Percentiles rank a stretch among this genome's conserved stretches.
Conservation (phyloP, 306 rosid species). For the Trifolium fragiferum region DNA sequence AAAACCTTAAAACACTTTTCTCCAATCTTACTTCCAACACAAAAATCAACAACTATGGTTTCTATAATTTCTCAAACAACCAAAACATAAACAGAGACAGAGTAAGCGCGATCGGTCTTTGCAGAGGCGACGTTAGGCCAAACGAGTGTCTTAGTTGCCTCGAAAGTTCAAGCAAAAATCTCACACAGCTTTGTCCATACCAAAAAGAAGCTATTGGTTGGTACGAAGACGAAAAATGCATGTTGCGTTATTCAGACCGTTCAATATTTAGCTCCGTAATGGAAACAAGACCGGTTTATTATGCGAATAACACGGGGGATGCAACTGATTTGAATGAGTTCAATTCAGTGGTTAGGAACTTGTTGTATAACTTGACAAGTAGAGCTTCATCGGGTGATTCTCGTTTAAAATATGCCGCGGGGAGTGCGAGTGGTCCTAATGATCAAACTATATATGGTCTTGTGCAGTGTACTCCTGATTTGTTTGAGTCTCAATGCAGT, state of each 20-base stretch:
- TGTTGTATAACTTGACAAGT: background rate
- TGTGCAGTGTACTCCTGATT: slow-evolving; percentile 53
- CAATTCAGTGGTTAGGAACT: background rate
- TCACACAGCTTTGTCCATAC: background rate
- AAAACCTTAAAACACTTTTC: slow-evolving; percentile 6
- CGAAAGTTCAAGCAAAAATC: background rate
- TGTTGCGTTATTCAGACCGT: slow-evolving; percentile 8
- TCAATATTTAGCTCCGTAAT: background rate
- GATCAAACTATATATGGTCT: slow-evolving; percentile 34
- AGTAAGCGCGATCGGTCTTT: background rate
- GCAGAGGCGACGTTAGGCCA: background rate
- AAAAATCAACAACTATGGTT: background rate
- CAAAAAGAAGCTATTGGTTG: slow-evolving; percentile 18
- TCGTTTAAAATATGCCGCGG: slow-evolving; percentile 36
- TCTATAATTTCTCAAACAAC: background rate
- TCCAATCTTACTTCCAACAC: slow-evolving; percentile 15
- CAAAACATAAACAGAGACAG: background rate
- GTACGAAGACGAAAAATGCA: background rate
- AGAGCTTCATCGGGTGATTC: slow-evolving; percentile 30
- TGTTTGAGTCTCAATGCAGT: background rate
- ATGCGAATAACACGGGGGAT: background rate
- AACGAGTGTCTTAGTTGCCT: background rate
- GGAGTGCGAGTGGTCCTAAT: background rate
- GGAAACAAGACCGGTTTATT: background rate
- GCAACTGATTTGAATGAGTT: background rate